Evolutionary conservation across 768 basidiomycete genomes (phyloP).

Genomic region (Kwoniella newhampshirensis): DNA sequence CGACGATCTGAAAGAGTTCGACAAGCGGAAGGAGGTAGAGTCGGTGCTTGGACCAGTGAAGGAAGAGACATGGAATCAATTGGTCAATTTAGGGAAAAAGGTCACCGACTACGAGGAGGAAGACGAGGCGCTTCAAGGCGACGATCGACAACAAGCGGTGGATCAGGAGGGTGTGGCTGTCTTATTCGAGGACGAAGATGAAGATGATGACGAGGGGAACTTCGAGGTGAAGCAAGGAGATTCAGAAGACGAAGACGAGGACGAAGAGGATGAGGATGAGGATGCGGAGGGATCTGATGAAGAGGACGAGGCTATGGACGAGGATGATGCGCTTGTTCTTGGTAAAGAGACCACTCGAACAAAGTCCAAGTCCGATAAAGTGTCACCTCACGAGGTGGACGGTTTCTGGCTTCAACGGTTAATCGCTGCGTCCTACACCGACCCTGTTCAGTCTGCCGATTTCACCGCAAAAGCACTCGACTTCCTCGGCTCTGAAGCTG

Average conservation of each 20-base stretch:
- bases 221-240: conserved; percentile 78
- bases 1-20: conserved; percentile 87
- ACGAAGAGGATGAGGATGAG: conserved; percentile 58
- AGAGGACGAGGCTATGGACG: conserved; percentile 57
- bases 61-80: conserved; percentile 74
- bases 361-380: conserved; percentile 66
- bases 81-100: conserved; percentile 84
- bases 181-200: conserved; percentile 96
- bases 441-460: conserved; percentile 89
- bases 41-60: conserved; percentile 66
- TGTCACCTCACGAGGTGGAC: conserved; percentile 88
- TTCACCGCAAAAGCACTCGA: conserved; percentile 81
- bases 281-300: conserved; percentile 54
- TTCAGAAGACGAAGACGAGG: conserved; percentile 71
- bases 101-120: conserved; percentile 92
- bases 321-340: conserved; percentile 73
- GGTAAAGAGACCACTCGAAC: conserved; percentile 61
- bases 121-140: conserved; percentile 68
- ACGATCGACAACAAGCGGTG: conserved; percentile 81
- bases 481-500: conserved; percentile 81
- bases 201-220: conserved; percentile 77
- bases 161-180: conserved; percentile 99
- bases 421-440: conserved; percentile 83
- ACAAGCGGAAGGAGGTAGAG: conserved; percentile 93
- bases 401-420: conserved; percentile 99